A percentile compares a stretch with the other conserved stretches of the same genome.
These are phyloP conservation scores for Hortaea werneckii DNA, from an alignment of 2,329 filamentous ascomycete genomes.

Conservation along the genomic window DNA sequence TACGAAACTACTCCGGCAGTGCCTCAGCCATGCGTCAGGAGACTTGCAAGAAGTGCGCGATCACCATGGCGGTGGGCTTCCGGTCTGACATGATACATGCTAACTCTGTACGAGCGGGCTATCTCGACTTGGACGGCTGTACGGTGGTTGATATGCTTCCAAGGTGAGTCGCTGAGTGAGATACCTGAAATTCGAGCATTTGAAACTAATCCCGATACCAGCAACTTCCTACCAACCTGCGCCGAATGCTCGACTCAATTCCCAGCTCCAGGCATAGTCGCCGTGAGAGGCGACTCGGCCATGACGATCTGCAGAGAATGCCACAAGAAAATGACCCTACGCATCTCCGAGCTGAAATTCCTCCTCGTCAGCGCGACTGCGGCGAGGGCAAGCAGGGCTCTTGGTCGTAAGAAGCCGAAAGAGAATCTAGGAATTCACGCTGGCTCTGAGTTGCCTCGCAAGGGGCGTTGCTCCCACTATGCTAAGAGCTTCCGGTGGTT, in stretches of 20 bases:
- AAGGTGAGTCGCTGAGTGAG: constrained; percentile 33
- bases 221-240: constrained; percentile 71
- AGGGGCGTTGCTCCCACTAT: constrained; percentile 46
- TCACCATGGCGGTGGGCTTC: constrained; percentile 36
- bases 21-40: constrained; percentile 33
- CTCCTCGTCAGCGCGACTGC: constrained; percentile 51
- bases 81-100: constrained; percentile 62
- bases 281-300: constrained; percentile 62
- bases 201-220: constrained; percentile 23
- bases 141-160: constrained; percentile 66
- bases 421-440: constrained; percentile 46
- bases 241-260: constrained; percentile 61
- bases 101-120: constrained; percentile 64
- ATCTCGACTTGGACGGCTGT: constrained; percentile 66
- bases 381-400: constrained; percentile 26
- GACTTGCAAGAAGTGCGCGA: constrained; percentile 47
- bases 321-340: constrained; percentile 70
- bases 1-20: constrained; percentile 44
- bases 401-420: constrained; percentile 26
- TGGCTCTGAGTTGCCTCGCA: constrained; percentile 43
- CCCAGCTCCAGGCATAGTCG: constrained; percentile 52
- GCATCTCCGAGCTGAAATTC: constrained; percentile 69
- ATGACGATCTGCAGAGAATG: constrained; percentile 71
- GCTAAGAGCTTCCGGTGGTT: constrained; percentile 42
- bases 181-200: neutral